These are phyloP conservation scores for Vaucheria bursata DNA, from an alignment of 352 stramenopile genomes.

Conservation along the genomic window DNA sequence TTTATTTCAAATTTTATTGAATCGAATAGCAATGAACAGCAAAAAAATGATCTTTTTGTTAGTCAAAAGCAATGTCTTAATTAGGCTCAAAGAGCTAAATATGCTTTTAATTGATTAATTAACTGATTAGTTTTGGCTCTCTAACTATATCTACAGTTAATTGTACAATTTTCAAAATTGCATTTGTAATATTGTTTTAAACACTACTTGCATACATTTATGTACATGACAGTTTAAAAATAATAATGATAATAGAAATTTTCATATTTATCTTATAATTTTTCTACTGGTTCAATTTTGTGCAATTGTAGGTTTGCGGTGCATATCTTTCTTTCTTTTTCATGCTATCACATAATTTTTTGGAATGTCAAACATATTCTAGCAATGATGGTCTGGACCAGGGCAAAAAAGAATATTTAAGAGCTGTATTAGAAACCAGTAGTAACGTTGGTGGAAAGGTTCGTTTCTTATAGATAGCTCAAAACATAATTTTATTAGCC, in stretches of 20 bases:
- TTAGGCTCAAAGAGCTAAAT: too few relatives aligned
- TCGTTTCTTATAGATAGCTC: conserved; percentile 1
- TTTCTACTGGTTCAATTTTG: neutral
- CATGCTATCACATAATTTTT: conserved; percentile 68
- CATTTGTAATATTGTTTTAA: neutral
- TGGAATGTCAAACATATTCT: conserved; percentile 24
- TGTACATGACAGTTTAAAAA: neutral
- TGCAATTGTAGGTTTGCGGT: conserved; percentile 16
- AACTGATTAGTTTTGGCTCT: too few relatives aligned
- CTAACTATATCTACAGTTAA: neutral
- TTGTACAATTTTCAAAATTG: neutral
- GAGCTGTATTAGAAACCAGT: conserved; percentile 4
- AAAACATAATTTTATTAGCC: too few relatives aligned
- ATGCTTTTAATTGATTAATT: too few relatives aligned
- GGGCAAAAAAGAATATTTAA: conserved; percentile 7
- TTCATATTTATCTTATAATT: neutral
- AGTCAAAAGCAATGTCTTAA: too few relatives aligned
- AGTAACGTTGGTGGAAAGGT: conserved; percentile 9
- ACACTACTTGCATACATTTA: neutral
- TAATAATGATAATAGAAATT: neutral
- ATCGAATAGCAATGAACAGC: too few relatives aligned
- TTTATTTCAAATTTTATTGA: too few relatives aligned
- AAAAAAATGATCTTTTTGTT: too few relatives aligned
- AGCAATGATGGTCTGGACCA: neutral
- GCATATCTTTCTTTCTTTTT: conserved; percentile 59